phyloP scores from a whole-genome alignment of 2,329 filamentous ascomycete genomes.

The Pseudocercospora pini-densiflorae region DNA sequence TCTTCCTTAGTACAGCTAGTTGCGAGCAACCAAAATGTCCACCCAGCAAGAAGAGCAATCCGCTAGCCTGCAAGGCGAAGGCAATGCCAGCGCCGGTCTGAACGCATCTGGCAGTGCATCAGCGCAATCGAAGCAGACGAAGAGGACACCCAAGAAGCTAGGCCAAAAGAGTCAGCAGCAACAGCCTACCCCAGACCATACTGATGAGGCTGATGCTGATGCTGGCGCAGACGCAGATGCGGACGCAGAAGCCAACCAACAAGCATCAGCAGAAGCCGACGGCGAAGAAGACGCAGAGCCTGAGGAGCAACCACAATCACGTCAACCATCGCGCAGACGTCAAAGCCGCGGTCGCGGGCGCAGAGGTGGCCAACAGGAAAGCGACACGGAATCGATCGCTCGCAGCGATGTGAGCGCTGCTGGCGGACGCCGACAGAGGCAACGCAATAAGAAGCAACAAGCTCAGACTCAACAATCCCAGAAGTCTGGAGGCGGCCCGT shows the following conservation, averaged over 20 bases:
- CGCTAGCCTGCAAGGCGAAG: slow-evolving; percentile 32
- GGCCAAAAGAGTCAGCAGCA: slow-evolving; percentile 52
- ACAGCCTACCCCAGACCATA: slow-evolving; percentile 52
- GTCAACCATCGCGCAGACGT: slow-evolving; percentile 52
- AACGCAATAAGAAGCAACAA: slow-evolving; percentile 56
- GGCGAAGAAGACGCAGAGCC: slow-evolving; percentile 49
- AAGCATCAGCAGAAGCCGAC: slow-evolving; percentile 43
- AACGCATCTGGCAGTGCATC: slow-evolving; percentile 37
- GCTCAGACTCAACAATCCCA: slow-evolving; percentile 43
- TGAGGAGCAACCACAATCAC: slow-evolving; percentile 46
- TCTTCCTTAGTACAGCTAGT: slow-evolving; percentile 1
- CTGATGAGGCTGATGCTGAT: slow-evolving; percentile 52
- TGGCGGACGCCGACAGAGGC: slow-evolving; percentile 61
- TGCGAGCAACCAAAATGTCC: slow-evolving; percentile 26
- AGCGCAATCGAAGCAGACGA: slow-evolving; percentile 45
- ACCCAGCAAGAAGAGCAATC: slow-evolving; percentile 31
- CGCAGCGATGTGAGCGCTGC: slow-evolving; percentile 58
- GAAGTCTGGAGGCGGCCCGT: slow-evolving; percentile 52
- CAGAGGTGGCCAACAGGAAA: slow-evolving; percentile 45
- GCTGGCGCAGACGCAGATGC: slow-evolving; percentile 39
- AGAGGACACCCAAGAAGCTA: slow-evolving; percentile 56
- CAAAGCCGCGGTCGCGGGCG: slow-evolving; percentile 57
- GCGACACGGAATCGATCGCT: slow-evolving; percentile 59
- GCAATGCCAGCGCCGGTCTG: slow-evolving; percentile 34
- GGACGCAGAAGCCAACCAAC: slow-evolving; percentile 44